Evolutionary conservation across 2,329 filamentous ascomycete species (phyloP).

Genomic region (Pseudogymnoascus sp.): DNA sequence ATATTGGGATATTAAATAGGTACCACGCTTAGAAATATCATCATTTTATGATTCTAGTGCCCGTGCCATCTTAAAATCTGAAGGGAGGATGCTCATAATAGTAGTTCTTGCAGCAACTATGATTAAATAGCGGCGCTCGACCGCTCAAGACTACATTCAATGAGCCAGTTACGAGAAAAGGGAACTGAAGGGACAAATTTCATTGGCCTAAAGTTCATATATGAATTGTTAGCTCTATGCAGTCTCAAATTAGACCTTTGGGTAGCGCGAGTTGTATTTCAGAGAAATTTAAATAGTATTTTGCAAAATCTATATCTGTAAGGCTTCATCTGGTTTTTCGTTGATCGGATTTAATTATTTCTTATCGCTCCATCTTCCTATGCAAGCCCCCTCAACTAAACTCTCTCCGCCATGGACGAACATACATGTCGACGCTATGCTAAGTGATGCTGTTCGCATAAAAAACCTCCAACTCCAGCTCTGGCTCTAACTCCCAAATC

Average conservation of each 20-base stretch:
- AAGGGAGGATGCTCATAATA: neutral
- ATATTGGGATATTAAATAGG: slow-evolving; percentile 10
- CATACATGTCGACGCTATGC: neutral
- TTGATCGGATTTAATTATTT: neutral
- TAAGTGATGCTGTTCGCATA: neutral
- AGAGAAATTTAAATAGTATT: neutral
- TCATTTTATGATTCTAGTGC: neutral
- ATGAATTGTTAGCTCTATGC: too few relatives aligned
- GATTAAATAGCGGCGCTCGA: neutral
- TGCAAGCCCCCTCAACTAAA: neutral
- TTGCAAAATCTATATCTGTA: neutral
- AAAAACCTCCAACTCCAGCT: neutral
- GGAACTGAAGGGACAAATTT: neutral
- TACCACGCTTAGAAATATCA: neutral
- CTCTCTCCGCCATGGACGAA: neutral
- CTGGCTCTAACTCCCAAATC: neutral
- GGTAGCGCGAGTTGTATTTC: neutral
- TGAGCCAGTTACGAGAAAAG: neutral
- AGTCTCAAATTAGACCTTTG: neutral
- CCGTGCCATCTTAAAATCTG: neutral
- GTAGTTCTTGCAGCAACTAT: neutral
- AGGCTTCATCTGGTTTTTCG: neutral
- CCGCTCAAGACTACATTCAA: neutral
- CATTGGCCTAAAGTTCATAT: neutral
- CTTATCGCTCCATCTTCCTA: neutral